A percentile compares a stretch with the other conserved stretches of the same genome.
Evolutionary conservation across 164 flowering plant genomes (phyloP).

Genomic region (Nymphaea thermarum): DNA sequence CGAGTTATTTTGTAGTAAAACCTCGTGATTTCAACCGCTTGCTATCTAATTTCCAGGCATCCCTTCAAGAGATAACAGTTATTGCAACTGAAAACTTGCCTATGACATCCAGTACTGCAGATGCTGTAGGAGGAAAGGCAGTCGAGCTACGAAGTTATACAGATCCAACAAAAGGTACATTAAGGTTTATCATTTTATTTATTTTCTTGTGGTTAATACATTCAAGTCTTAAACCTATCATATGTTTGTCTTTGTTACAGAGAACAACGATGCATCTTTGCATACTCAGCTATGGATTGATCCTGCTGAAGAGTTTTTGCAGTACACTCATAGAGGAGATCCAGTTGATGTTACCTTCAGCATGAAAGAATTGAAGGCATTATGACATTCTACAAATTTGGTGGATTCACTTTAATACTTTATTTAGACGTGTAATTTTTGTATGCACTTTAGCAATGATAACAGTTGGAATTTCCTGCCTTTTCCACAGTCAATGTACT

Average conservation of each 20-base stretch:
- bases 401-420: too few relatives aligned
- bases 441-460: too few relatives aligned
- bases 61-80: conserved; percentile 91
- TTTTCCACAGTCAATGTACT: too few relatives aligned
- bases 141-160: conserved; percentile 89
- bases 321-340: conserved; percentile 69
- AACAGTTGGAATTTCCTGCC: too few relatives aligned
- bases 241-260: conserved; percentile 25
- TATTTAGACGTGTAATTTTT: too few relatives aligned
- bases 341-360: conserved; percentile 91
- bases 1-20: conserved; percentile 71
- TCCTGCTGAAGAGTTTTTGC: conserved; percentile 90
- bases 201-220: background rate
- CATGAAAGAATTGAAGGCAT: conserved; percentile 87
- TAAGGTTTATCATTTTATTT: background rate
- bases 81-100: conserved; percentile 75
- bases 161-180: conserved; percentile 86
- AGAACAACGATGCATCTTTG: conserved; percentile 56
- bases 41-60: conserved; percentile 83
- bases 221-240: conserved; percentile 1
- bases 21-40: conserved; percentile 86
- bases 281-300: conserved; percentile 98
- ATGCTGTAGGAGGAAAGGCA: conserved; percentile 88
- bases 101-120: conserved; percentile 48
- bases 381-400: background rate